These are phyloP conservation scores for Conticribra guillardii DNA, from an alignment of 108 stramenopile genomes.

Conservation along the genomic window DNA sequence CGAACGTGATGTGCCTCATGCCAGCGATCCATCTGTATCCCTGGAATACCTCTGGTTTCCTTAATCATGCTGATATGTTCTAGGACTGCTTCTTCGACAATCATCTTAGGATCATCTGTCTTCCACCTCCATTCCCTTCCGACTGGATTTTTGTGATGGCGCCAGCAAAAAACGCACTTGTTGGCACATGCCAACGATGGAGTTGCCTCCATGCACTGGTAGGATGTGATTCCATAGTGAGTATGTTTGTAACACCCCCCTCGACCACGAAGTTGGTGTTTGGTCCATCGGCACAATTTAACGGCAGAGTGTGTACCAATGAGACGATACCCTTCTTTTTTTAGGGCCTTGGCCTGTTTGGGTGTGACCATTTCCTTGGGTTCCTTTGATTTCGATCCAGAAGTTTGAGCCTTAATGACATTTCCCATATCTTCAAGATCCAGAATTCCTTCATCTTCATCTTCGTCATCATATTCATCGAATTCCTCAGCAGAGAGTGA, in stretches of 20 bases:
- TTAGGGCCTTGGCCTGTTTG: slow-evolving; percentile 87
- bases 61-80: slow-evolving; percentile 88
- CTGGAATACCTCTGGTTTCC: slow-evolving; percentile 93
- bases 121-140: slow-evolving; percentile 98
- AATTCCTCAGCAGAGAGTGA: not conserved
- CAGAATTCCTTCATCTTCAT: slow-evolving; percentile 60
- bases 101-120: slow-evolving; percentile 88
- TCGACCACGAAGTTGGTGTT: slow-evolving; percentile 94
- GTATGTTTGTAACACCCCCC: slow-evolving; percentile 98
- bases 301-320: slow-evolving; percentile 97
- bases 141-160: slow-evolving; percentile 98
- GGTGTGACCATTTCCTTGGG: slow-evolving; percentile 93
- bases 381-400: slow-evolving; percentile 33
- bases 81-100: slow-evolving; percentile 90
- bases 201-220: slow-evolving; percentile 99
- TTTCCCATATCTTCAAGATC: slow-evolving; percentile 94
- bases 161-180: slow-evolving; percentile 99
- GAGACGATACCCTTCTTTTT: slow-evolving; percentile 96
- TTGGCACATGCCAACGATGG: slow-evolving; percentile 95
- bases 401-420: slow-evolving; percentile 53
- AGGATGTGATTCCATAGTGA: slow-evolving; percentile 94
- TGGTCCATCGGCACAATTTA: slow-evolving; percentile 98
- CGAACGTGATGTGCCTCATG: slow-evolving; percentile 88
- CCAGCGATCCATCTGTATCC: slow-evolving; percentile 92
- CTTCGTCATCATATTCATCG: slow-evolving; percentile 42